Base-by-base conservation (phyloP, 1,284 basidiomycete genomes). In the Sporisorium sorghi region DNA sequence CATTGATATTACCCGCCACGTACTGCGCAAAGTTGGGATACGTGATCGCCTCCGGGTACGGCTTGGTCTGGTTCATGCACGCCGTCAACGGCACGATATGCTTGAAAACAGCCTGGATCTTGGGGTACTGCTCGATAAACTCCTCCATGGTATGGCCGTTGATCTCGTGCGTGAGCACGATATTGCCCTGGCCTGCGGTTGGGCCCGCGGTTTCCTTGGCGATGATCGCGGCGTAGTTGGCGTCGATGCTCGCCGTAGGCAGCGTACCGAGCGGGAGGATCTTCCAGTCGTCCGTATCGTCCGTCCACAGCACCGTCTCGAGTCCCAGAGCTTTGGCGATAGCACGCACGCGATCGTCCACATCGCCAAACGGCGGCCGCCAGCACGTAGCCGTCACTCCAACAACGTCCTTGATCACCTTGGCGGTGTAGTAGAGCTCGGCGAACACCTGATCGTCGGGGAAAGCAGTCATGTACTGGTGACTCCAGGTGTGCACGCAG, bases 371-470 rank as follows among this genome's bases (percentile, higher is more conserved):
- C 5, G 87, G 87, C 33, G 87, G 86, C 32, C 71, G 77, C 85
- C 86, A 87, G 82, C 85, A 87, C 40, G 78, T 82, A 6, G 86
- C 86, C 2, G 87, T 88, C 15, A 88, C 84, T 51, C 87, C 87
- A 7, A 86, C 75, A 50, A 88, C 78, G 28, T 85, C 82, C 80
- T 88, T 87, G 86, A 88, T 87, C 51, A 81, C 82, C 76, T 87
- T 84, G 63, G 85, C 85, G 28, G 87, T 86, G 85, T 88, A 88
- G 80, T 87, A 89, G 23, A 89, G 84, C 81, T 88, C 88, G 42
- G 88, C 87, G 71, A 88, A 88, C 26, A 85, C 87, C 67, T 87
- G 83, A 57, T 87, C 86, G 81, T 87, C 60, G 85, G 60, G 84
- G 54, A 88, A 79, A 14, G 86, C 80, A 8, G 88, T 88, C 86